Conservation (phyloP, 139 green algal species). For the Pleodorina starrii region DNA sequence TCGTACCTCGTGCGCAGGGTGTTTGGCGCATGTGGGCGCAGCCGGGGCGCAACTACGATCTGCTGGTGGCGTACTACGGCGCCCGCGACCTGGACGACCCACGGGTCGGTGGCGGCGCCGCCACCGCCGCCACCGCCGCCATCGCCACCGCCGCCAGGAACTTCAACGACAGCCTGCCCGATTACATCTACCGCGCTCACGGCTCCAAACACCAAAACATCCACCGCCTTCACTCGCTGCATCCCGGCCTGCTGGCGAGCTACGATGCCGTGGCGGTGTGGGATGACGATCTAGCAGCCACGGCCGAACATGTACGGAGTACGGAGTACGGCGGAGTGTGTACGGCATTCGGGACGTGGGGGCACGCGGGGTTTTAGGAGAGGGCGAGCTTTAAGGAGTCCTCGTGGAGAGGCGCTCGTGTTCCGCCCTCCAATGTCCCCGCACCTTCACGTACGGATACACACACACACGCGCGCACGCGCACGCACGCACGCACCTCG, state of each 20-base stretch:
- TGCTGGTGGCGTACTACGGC: conserved; percentile 32
- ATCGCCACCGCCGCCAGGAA: too few species aligned
- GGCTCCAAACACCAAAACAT: conserved; percentile 44
- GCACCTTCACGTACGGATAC: too few species aligned
- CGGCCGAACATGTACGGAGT: not conserved
- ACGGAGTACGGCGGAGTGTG: not conserved
- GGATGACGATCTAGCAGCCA: conserved; percentile 28
- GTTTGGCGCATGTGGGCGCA: conserved; percentile 19
- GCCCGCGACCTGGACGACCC: not conserved
- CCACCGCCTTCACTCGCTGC: conserved; percentile 10
- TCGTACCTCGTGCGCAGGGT: not conserved
- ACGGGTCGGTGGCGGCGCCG: not conserved
- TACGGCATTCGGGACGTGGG: too few species aligned
- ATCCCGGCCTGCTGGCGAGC: not conserved
- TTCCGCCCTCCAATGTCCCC: too few species aligned
- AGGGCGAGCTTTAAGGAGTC: too few species aligned
- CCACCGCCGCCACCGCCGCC: too few species aligned
- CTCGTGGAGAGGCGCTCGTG: too few species aligned
- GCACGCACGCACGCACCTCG: too few species aligned
- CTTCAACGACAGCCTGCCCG: not conserved
- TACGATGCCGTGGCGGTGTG: conserved; percentile 35
- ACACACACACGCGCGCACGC: too few species aligned
- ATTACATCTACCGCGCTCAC: conserved; percentile 27
- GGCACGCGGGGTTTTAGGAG: too few species aligned
- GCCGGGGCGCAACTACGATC: conserved; percentile 3